A percentile compares a stretch with the other conserved stretches of the same genome.
Evolutionary conservation across 768 basidiomycete genomes (phyloP).

Genomic region (Leucosporidium yakuticum): DNA sequence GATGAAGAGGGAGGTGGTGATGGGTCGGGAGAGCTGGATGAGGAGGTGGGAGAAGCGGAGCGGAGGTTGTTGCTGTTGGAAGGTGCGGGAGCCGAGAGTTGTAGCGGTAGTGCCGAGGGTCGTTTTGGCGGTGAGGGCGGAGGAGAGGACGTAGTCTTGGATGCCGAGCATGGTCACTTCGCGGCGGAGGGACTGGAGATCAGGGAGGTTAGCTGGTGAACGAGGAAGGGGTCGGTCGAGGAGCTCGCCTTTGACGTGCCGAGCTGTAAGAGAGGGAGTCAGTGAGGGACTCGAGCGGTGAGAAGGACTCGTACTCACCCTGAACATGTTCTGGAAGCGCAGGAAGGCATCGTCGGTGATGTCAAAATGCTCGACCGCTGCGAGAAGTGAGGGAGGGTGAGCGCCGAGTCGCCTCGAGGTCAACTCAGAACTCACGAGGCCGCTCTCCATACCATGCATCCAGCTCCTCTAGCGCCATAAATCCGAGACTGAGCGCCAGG

Average conservation of each 20-base stretch:
- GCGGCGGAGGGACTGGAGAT: neutral
- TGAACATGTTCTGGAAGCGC: slow-evolving; percentile 1
- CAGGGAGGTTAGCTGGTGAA: no score
- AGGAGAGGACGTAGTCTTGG: neutral
- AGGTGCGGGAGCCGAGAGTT: neutral
- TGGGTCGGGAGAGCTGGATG: neutral
- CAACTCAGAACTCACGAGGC: neutral
- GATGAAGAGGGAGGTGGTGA: neutral
- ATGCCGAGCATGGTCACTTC: neutral
- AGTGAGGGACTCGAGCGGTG: neutral
- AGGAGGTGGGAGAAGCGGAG: neutral
- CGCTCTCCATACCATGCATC: neutral
- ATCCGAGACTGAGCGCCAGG: neutral
- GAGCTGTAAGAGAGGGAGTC: neutral
- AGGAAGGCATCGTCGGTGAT: neutral
- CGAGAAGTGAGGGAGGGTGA: neutral
- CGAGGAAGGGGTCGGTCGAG: no score
- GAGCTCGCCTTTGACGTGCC: neutral
- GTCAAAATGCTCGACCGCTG: neutral
- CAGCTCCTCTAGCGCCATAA: neutral
- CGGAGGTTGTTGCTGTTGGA: neutral
- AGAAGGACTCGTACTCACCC: neutral
- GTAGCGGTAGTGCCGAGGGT: neutral
- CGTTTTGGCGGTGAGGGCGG: neutral
- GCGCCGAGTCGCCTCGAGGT: neutral